Percentiles rank a stretch among this genome's conserved stretches.
phyloP scores from a whole-genome alignment of 768 basidiomycete genomes.

The Mycena metata region DNA sequence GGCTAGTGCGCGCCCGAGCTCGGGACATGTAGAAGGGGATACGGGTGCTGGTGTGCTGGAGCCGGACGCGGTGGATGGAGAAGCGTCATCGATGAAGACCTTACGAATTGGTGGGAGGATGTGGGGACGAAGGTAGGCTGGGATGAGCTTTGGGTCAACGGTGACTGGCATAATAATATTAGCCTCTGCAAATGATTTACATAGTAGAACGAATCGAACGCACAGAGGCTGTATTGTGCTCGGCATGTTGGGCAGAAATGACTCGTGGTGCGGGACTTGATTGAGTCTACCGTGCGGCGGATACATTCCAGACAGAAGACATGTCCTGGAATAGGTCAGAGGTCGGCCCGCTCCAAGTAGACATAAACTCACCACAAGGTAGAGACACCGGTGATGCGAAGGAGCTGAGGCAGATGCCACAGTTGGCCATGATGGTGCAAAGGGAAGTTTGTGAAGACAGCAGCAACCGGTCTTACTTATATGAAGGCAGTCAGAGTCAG shows the following conservation, averaged over 20 bases:
- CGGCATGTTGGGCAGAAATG: constrained; percentile 73
- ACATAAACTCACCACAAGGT: constrained; percentile 66
- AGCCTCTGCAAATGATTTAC: background rate
- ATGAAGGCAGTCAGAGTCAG: too few relatives aligned
- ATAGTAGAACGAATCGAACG: constrained; percentile 34
- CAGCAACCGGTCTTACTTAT: too few relatives aligned
- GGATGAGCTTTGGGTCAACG: constrained; percentile 63
- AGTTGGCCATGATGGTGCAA: constrained; percentile 59
- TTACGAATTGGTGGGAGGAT: constrained; percentile 69
- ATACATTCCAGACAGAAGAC: constrained; percentile 75
- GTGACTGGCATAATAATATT: constrained; percentile 49
- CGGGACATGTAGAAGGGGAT: too few relatives aligned
- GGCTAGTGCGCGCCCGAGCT: constrained; percentile 35
- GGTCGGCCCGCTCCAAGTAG: too few relatives aligned
- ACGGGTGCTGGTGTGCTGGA: constrained; percentile 41
- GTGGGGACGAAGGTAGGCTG: constrained; percentile 67
- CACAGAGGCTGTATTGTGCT: constrained; percentile 67
- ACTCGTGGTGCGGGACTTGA: constrained; percentile 36
- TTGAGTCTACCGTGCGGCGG: constrained; percentile 57
- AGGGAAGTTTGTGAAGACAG: too few relatives aligned
- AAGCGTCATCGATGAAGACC: constrained; percentile 60
- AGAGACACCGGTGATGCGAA: constrained; percentile 68
- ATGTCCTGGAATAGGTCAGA: constrained; percentile 61
- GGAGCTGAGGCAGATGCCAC: constrained; percentile 70
- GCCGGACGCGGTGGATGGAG: constrained; percentile 27